Percentiles rank a stretch among this genome's conserved stretches.
These are phyloP conservation scores for Fusarium sublunatum DNA, from an alignment of 2,329 filamentous ascomycete genomes.

Conservation along the genomic window DNA sequence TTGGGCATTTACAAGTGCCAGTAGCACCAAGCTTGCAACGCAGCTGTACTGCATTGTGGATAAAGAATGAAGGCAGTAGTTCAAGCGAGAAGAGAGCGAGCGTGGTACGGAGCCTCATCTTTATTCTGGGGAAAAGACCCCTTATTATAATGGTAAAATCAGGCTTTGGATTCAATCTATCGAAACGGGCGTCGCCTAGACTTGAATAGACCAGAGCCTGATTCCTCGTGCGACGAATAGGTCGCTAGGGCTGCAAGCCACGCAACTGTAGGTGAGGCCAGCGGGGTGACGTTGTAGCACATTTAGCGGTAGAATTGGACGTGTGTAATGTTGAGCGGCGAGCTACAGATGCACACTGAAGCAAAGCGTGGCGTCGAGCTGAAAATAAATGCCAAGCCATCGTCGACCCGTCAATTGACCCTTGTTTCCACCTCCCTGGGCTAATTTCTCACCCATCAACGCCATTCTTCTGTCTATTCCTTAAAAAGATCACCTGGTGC, in stretches of 20 bases:
- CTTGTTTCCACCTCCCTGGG: neutral
- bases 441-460: slow-evolving; percentile 24
- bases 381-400: slow-evolving; percentile 10
- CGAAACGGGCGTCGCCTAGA: neutral
- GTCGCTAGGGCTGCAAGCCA: slow-evolving; percentile 1
- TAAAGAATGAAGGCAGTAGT: neutral
- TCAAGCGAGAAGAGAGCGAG: neutral
- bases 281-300: neutral
- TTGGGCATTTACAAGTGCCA: slow-evolving; percentile 14
- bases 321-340: neutral
- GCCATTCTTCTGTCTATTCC: neutral
- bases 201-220: neutral
- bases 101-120: neutral
- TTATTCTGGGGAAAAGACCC: accelerated
- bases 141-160: neutral
- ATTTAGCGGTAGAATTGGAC: neutral
- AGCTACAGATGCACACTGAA: neutral
- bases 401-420: neutral
- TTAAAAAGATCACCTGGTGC: neutral
- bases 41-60: slow-evolving; percentile 13
- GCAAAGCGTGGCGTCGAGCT: slow-evolving; percentile 15
- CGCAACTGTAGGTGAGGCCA: neutral
- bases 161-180: neutral
- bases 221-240: slow-evolving; percentile 11
- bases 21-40: slow-evolving; percentile 1